phyloP scores from a whole-genome alignment of 495 filamentous ascomycete genomes.

The Bacidia rubella region DNA sequence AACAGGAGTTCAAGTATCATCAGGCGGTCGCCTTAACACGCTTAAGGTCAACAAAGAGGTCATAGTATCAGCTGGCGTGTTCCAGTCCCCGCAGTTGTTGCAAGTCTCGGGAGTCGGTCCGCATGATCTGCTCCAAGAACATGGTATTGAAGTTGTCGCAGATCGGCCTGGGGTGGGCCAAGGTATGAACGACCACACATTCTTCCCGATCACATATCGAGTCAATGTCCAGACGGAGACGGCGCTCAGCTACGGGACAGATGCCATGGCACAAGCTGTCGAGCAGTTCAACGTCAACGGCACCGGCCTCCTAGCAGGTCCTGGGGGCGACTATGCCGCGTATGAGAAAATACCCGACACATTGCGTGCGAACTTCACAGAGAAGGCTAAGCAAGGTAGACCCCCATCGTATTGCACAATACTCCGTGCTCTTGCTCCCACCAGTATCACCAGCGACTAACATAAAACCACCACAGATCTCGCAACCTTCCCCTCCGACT shows the following conservation, averaged over 20 bases:
- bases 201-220: conserved; percentile 19
- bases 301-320: conserved; percentile 25
- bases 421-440: no score
- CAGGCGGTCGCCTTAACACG: conserved; percentile 21
- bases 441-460: no score
- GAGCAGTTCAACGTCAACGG: conserved; percentile 1
- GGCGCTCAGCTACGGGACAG: not conserved
- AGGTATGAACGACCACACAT: conserved; percentile 21
- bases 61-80: conserved; percentile 38
- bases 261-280: no score
- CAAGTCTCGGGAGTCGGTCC: conserved; percentile 41
- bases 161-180: conserved; percentile 34
- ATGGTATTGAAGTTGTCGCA: conserved; percentile 28
- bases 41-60: conserved; percentile 38
- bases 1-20: conserved; percentile 32
- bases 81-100: conserved; percentile 37
- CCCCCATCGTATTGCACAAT: no score
- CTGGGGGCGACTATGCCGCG: conserved; percentile 25
- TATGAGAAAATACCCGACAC: conserved; percentile 38
- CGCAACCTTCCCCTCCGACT: conserved; percentile 33
- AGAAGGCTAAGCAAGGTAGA: no score
- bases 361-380: conserved; percentile 18
- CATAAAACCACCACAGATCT: no score
- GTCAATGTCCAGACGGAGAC: conserved; percentile 21
- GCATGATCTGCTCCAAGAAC: conserved; percentile 20